Conservation (phyloP, 2,329 filamentous ascomycete genomes). For the Albifimbria verrucaria region DNA sequence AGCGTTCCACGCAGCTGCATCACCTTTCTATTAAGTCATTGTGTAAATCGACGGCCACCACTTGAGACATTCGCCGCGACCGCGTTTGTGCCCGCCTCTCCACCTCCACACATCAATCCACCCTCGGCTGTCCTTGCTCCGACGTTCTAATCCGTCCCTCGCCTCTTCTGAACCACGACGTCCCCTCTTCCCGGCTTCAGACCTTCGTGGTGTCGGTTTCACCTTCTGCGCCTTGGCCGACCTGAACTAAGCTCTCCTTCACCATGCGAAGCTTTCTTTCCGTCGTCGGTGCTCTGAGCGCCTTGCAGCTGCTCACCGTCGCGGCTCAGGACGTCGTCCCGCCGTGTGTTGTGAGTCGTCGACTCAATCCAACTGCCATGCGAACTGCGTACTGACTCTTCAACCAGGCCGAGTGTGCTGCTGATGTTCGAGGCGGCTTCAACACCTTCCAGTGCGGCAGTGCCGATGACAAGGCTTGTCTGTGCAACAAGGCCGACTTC, state of each 20-base stretch:
- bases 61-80: no score
- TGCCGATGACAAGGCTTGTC: constrained; percentile 31
- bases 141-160: not conserved
- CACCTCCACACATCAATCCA: no score
- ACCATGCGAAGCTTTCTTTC: constrained; percentile 25
- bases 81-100: no score
- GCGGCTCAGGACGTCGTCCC: constrained; percentile 18
- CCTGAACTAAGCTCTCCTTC: not conserved
- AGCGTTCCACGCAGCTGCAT: not conserved
- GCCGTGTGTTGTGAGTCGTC: constrained; percentile 28
- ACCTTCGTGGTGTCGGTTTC: no score
- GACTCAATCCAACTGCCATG: not conserved
- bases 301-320: constrained; percentile 20
- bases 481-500: constrained; percentile 35
- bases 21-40: not conserved
- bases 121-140: not conserved
- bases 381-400: not conserved
- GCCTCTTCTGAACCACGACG: not conserved
- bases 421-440: constrained; percentile 15
- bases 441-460: constrained; percentile 20
- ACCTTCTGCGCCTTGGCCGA: not conserved
- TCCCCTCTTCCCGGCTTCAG: no score
- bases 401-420: constrained; percentile 16
- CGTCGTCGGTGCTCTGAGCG: constrained; percentile 24
- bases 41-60: no score